Percentiles rank a stretch among this genome's conserved stretches.
Conservation (phyloP, 2,329 filamentous ascomycete genomes). For the Alternaria sp. region DNA sequence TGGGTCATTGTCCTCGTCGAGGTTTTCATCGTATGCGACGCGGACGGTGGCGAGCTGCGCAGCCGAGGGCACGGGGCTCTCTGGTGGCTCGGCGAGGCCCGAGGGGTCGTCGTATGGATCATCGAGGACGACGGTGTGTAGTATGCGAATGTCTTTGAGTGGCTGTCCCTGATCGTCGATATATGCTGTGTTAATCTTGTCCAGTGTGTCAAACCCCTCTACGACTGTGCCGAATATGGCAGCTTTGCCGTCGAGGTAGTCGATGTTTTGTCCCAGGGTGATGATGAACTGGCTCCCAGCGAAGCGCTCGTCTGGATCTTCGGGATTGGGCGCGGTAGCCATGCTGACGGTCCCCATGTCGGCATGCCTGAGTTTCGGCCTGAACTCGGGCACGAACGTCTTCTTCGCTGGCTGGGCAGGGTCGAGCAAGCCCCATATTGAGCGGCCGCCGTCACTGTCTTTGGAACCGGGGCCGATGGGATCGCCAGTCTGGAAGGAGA, state of each 20-base stretch:
- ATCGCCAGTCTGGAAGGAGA: conserved; percentile 96
- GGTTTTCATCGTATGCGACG: conserved; percentile 86
- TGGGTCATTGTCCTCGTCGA: conserved; percentile 81
- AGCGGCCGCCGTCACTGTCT: conserved; percentile 90
- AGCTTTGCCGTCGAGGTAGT: conserved; percentile 92
- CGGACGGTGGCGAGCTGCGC: conserved; percentile 90
- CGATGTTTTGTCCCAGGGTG: conserved; percentile 86
- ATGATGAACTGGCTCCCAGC: conserved; percentile 94
- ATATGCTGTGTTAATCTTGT: conserved; percentile 92
- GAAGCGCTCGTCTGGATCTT: conserved; percentile 81
- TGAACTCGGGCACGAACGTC: conserved; percentile 84
- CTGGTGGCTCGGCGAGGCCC: conserved; percentile 77
- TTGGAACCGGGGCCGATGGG: conserved; percentile 85
- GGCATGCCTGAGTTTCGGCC: conserved; percentile 85
- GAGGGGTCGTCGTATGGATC: conserved; percentile 88
- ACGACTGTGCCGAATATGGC: conserved; percentile 95
- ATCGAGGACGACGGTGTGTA: conserved; percentile 90
- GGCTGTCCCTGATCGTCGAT: conserved; percentile 86
- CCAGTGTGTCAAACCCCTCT: conserved; percentile 91
- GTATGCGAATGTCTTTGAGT: conserved; percentile 92
- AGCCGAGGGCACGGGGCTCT: conserved; percentile 82
- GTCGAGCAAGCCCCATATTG: conserved; percentile 87
- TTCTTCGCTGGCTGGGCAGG: conserved; percentile 69
- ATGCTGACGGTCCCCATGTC: conserved; percentile 95
- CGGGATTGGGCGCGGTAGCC: conserved; percentile 83